Evolutionary conservation across 2,329 filamentous ascomycete species (phyloP), one percentile per base, ranked within the genome.

Genomic region (Stemphylium lycopersici): DNA sequence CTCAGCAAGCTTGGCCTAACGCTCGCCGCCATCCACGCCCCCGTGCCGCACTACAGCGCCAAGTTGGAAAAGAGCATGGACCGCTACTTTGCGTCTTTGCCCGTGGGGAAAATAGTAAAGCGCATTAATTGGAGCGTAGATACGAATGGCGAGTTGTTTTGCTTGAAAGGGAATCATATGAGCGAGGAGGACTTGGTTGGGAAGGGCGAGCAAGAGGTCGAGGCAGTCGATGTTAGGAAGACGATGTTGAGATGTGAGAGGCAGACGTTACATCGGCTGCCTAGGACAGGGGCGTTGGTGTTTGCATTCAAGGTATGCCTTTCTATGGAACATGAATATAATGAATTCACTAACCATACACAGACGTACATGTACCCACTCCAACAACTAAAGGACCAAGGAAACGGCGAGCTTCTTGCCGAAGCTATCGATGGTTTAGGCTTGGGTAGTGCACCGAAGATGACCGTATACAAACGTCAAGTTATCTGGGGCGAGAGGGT

Each of bases 41-140:
- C 85, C 0, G 84, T 88, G 0, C 85, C 85, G 0, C 78, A 80
- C 6, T 88, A 88, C 65, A 72, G 66, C 29, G 69, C 77, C 40
- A 87, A 85, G 63, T 62, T 88, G 0, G 82, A 83, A 62, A 79
- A 75, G 44, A 81, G 78, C 45, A 88, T 88, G 85, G 85, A 88
- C 65, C 75, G 83, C 1, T 87, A 84, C 71, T 87, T 88, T 66
- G 78, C 80, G 1, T 69, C 70, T 11, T 43, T 88, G 0, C 79
- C 82, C 10, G 75, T 79, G 0, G 85, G 84, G 0, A 80, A 77
- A 57, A 77, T 82, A 11, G 83, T 88, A 1, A 80, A 80, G 66
- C 73, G 86, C 5, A 73, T 75, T 1, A 89, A 88, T 66, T 84
- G 81, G 81, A 73, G 71, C 5, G 69, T 83, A 3, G 78, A 75